A percentile compares a stretch with the other conserved stretches of the same genome.
Evolutionary conservation across 805 yeast genomes (phyloP).

Genomic region (Yamadazyma olivae): DNA sequence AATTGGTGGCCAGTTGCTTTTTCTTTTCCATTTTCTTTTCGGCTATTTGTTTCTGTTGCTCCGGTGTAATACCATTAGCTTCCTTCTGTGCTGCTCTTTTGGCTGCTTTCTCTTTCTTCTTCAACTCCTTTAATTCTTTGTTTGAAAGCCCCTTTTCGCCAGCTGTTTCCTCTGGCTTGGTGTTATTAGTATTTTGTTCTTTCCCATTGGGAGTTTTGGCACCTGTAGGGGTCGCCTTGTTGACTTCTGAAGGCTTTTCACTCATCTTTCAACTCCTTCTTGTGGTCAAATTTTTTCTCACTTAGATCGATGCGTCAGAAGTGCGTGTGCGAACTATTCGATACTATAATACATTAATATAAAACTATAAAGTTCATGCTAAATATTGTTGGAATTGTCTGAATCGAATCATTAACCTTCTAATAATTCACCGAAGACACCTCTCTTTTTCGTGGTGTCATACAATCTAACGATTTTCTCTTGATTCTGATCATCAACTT

Average conservation of each 20-base stretch:
- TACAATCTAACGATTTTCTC: conserved; percentile 89
- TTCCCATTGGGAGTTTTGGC: neutral
- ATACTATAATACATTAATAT: neutral
- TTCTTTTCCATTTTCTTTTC: conserved; percentile 43
- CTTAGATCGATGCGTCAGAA: no score
- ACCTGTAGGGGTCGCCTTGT: neutral
- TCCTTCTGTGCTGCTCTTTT: conserved; percentile 86
- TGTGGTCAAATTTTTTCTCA: no score
- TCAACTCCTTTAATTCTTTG: conserved; percentile 82
- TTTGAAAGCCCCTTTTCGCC: conserved; percentile 43
- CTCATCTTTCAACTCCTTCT: no score
- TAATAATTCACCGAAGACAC: conserved; percentile 56
- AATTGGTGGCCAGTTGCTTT: conserved; percentile 43
- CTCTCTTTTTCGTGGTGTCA: conserved; percentile 86
- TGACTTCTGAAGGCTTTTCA: conserved; percentile 1
- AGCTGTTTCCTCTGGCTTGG: neutral
- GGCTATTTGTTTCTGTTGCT: conserved; percentile 40
- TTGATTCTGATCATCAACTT: conserved; percentile 86
- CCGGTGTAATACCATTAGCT: conserved; percentile 53
- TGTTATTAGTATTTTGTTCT: neutral
- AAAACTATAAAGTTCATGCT: neutral
- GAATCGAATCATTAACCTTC: no score
- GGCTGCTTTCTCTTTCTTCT: conserved; percentile 88
- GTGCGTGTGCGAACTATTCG: neutral
- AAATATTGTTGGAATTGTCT: no score